Conservation (phyloP, 2,329 filamentous ascomycete species). For the Arthrobotrys megalospora region DNA sequence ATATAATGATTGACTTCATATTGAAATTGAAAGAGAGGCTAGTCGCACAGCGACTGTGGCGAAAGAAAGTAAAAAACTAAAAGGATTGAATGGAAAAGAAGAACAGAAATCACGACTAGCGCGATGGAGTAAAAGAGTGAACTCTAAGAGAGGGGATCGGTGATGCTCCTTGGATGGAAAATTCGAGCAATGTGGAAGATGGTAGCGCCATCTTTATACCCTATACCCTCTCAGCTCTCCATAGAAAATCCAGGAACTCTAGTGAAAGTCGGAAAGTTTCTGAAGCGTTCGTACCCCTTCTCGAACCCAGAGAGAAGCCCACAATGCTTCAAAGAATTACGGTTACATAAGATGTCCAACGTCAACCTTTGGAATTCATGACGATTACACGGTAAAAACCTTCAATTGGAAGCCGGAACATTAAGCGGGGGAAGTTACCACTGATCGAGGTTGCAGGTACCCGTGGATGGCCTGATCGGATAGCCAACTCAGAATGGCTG, state of each 20-base stretch:
- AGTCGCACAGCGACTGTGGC: conserved; percentile 46
- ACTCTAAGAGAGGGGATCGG: neutral
- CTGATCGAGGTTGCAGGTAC: conserved; percentile 14
- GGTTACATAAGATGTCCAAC: neutral
- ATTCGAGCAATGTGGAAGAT: neutral
- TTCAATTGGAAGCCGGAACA: neutral
- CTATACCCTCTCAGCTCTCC: neutral
- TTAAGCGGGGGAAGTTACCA: neutral
- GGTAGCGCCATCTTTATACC: conserved; percentile 1
- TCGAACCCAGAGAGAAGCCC: neutral
- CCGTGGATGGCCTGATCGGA: conserved; percentile 6
- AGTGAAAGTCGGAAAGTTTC: neutral
- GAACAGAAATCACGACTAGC: conserved; percentile 46
- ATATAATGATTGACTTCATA: conserved; percentile 40
- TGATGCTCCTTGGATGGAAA: neutral
- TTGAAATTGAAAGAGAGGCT: conserved; percentile 23
- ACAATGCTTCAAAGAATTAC: neutral
- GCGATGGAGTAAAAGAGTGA: conserved; percentile 19
- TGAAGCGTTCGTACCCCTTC: neutral
- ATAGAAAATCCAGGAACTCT: neutral
- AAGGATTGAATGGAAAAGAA: conserved; percentile 17
- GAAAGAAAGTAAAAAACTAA: conserved; percentile 21
- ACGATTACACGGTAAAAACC: neutral
- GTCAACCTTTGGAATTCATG: neutral
- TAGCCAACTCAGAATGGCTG: neutral